phyloP scores from a whole-genome alignment of 2,329 filamentous ascomycete genomes.

The Aaosphaeria pasadenensis region DNA sequence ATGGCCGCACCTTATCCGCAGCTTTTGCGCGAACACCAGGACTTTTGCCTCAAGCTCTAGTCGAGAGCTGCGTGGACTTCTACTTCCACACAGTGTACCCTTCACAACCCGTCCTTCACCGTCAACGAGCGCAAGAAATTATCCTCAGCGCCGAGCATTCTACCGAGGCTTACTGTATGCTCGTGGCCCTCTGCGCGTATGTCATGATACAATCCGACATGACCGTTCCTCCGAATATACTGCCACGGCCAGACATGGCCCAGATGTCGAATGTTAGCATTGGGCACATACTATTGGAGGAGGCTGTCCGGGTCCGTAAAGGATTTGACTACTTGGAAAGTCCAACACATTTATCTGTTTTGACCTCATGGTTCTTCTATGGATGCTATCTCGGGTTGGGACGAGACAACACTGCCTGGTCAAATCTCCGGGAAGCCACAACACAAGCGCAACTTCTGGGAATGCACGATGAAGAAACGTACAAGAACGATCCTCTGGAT shows the following conservation, averaged over 20 bases:
- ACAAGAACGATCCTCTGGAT: conserved; percentile 51
- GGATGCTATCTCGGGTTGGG: conserved; percentile 62
- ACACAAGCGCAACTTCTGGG: conserved; percentile 58
- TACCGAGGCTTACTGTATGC: conserved; percentile 57
- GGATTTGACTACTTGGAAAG: conserved; percentile 58
- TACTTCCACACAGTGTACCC: conserved; percentile 63
- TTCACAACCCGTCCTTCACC: conserved; percentile 61
- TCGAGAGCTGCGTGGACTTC: conserved; percentile 56
- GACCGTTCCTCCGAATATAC: conserved; percentile 41
- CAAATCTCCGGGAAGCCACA: conserved; percentile 60
- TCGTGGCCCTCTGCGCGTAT: conserved; percentile 51
- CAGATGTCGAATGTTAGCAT: conserved; percentile 43
- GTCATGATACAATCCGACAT: conserved; percentile 51
- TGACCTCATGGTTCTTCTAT: conserved; percentile 61
- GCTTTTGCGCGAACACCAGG: conserved; percentile 47
- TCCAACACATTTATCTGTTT: conserved; percentile 54
- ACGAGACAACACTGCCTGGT: conserved; percentile 61
- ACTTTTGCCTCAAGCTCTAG: conserved; percentile 49
- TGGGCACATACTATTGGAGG: conserved; percentile 57
- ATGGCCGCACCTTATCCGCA: conserved; percentile 41
- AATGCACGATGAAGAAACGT: conserved; percentile 58
- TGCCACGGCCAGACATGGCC: conserved; percentile 45
- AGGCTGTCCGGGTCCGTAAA: conserved; percentile 56
- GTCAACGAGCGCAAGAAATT: conserved; percentile 50
- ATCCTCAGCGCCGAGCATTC: conserved; percentile 51